Percentiles rank a stretch among this genome's conserved stretches.
Evolutionary conservation across 495 filamentous ascomycete genomes (phyloP).

Genomic region (Umbilicaria muhlenbergii): DNA sequence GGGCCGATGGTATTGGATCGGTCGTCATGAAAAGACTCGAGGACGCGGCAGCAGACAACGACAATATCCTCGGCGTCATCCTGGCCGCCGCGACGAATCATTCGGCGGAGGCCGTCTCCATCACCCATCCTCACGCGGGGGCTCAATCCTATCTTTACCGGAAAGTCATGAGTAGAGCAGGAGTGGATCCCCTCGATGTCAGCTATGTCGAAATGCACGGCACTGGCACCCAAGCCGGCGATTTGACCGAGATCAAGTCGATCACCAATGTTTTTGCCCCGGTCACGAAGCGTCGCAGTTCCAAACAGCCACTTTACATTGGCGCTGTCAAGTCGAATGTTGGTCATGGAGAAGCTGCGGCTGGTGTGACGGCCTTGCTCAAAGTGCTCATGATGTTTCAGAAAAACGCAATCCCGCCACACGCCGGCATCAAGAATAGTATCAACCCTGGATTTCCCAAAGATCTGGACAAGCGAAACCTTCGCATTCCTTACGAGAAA

Average conservation of each 20-base stretch:
- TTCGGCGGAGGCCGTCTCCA: slow-evolving; percentile 25
- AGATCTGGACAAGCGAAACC: slow-evolving; percentile 12
- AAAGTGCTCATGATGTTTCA: slow-evolving; percentile 25
- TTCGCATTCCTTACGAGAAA: slow-evolving; percentile 11
- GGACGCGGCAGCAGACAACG: slow-evolving; percentile 48
- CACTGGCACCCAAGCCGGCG: slow-evolving; percentile 30
- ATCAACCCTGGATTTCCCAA: slow-evolving; percentile 14
- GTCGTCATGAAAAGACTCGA: slow-evolving; percentile 27
- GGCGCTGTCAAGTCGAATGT: slow-evolving; percentile 24
- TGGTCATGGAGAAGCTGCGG: slow-evolving; percentile 19
- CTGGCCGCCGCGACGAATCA: slow-evolving; percentile 22
- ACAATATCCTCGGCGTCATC: slow-evolving; percentile 27
- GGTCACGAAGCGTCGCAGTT: background rate
- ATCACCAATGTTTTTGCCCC: slow-evolving; percentile 18
- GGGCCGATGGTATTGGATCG: slow-evolving; percentile 29
- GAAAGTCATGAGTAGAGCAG: slow-evolving; percentile 25
- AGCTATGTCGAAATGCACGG: slow-evolving; percentile 35
- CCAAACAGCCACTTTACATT: slow-evolving; percentile 15
- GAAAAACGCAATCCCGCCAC: slow-evolving; percentile 21
- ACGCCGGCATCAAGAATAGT: slow-evolving; percentile 14
- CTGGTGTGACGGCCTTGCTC: slow-evolving; percentile 19
- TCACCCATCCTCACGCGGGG: slow-evolving; percentile 31
- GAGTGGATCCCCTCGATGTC: slow-evolving; percentile 31
- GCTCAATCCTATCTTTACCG: slow-evolving; percentile 28
- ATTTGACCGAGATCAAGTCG: slow-evolving; percentile 17